phyloP scores from a whole-genome alignment of 2,329 filamentous ascomycete species.

The Cytospora schulzeri region DNA sequence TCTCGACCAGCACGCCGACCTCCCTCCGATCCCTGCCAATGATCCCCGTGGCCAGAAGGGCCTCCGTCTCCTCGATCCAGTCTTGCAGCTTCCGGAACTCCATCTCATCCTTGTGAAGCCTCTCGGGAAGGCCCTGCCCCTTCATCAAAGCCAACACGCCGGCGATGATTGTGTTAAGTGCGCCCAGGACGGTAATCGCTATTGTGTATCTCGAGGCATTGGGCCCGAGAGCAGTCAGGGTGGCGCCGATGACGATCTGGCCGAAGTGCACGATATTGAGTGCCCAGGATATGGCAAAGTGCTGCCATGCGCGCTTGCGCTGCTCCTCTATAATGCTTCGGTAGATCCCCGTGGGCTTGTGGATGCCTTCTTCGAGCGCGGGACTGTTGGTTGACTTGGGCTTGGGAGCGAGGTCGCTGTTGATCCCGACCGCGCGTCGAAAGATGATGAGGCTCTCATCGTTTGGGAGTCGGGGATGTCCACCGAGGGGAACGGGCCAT shows the following conservation, averaged over 20 bases:
- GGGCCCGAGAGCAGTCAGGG: conserved; percentile 60
- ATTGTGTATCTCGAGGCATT: conserved; percentile 53
- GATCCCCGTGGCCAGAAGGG: conserved; percentile 44
- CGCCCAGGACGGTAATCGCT: conserved; percentile 61
- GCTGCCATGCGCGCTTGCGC: conserved; percentile 45
- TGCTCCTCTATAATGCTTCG: conserved; percentile 40
- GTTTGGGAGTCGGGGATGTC: conserved; percentile 56
- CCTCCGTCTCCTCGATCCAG: conserved; percentile 57
- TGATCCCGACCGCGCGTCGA: conserved; percentile 48
- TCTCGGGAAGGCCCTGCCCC: conserved; percentile 57
- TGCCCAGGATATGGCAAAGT: conserved; percentile 35
- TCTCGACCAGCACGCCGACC: conserved; percentile 46
- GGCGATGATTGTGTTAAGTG: conserved; percentile 64
- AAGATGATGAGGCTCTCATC: conserved; percentile 50
- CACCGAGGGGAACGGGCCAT: conserved; percentile 45
- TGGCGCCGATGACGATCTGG: conserved; percentile 61
- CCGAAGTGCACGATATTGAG: conserved; percentile 58
- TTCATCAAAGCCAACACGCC: conserved; percentile 63
- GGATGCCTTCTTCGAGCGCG: conserved; percentile 40
- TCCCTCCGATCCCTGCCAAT: conserved; percentile 46
- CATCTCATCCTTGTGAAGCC: conserved; percentile 50
- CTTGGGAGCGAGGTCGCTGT: conserved; percentile 44
- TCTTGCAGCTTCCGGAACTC: conserved; percentile 51
- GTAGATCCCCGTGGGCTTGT: conserved; percentile 45
- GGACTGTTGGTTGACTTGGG: conserved; percentile 29